Conservation (phyloP, 2,329 filamentous ascomycete genomes). For the Trichoderma lentiforme region DNA sequence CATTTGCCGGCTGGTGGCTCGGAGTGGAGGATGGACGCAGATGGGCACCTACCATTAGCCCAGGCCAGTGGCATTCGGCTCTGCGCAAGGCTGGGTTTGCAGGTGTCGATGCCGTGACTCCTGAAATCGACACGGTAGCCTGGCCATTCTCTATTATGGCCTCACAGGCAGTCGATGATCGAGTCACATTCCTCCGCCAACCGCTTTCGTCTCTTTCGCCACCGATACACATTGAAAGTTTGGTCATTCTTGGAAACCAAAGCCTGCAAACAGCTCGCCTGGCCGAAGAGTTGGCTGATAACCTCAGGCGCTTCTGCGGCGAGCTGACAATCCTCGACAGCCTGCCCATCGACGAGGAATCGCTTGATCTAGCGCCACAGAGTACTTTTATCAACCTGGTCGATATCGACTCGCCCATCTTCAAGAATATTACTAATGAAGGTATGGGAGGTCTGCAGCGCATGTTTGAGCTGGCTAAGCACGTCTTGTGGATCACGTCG, state of each 20-base stretch:
- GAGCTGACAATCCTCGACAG: slow-evolving; percentile 4
- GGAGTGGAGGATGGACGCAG: too few species aligned
- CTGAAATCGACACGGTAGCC: not conserved
- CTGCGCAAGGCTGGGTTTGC: slow-evolving; percentile 13
- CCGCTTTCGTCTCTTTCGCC: too few species aligned
- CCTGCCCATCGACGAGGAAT: slow-evolving; percentile 10
- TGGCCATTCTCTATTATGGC: slow-evolving; percentile 2
- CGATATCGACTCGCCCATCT: too few species aligned
- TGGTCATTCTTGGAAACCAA: not conserved
- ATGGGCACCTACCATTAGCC: slow-evolving; percentile 2
- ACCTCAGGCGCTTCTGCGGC: slow-evolving; percentile 12
- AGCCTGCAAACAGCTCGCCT: slow-evolving; percentile 7
- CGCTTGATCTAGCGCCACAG: too few species aligned
- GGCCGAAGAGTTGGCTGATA: slow-evolving; percentile 9
- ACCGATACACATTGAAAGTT: too few species aligned
- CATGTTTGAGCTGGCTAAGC: not conserved
- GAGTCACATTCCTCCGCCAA: too few species aligned
- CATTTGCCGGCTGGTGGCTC: too few species aligned
- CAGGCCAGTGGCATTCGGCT: not conserved
- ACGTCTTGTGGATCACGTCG: slow-evolving; percentile 19
- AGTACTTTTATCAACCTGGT: too few species aligned
- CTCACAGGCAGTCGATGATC: not conserved
- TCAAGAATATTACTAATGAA: too few species aligned
- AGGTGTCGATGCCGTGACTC: slow-evolving; percentile 9
- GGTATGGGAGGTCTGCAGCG: too few species aligned